Evolutionary conservation across 169 alveolate genomes (phyloP).

Genomic region (Plasmodium coatneyi): DNA sequence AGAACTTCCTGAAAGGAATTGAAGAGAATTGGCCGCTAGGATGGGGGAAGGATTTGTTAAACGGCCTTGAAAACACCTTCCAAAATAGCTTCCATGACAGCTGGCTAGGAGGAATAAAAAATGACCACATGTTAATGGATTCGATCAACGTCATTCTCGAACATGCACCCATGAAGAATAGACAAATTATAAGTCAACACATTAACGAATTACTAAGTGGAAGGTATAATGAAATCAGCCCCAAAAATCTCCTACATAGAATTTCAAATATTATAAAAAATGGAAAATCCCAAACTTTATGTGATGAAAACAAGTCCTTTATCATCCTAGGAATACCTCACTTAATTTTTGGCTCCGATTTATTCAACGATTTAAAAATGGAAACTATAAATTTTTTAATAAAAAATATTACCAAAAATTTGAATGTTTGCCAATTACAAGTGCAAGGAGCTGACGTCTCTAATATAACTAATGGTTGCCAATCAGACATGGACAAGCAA

Average conservation of each 20-base stretch:
- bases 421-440: conserved; percentile 1
- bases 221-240: conserved; percentile 23
- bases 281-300: conserved; percentile 19
- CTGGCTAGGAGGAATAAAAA: not conserved
- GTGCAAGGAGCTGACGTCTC: not conserved
- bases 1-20: not conserved
- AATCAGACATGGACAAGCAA: conserved; percentile 23
- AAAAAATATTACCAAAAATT: conserved; percentile 13
- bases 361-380: conserved; percentile 24
- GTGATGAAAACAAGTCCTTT: conserved; percentile 27
- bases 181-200: not conserved
- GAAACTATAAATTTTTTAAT: conserved; percentile 30
- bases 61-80: not conserved
- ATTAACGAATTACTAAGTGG: conserved; percentile 50
- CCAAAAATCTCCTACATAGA: conserved; percentile 15
- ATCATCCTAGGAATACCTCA: conserved; percentile 41
- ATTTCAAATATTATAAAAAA: conserved; percentile 31
- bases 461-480: conserved; percentile 18
- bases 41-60: not conserved
- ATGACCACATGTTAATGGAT: conserved; percentile 3
- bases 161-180: not conserved
- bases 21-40: not conserved
- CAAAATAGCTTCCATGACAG: not conserved
- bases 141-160: conserved; percentile 3
- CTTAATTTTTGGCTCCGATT: conserved; percentile 16